Percentiles rank a stretch among this genome's conserved stretches.
Conservation (phyloP, 2,329 filamentous ascomycete genomes). For the Aureobasidium sp. region DNA sequence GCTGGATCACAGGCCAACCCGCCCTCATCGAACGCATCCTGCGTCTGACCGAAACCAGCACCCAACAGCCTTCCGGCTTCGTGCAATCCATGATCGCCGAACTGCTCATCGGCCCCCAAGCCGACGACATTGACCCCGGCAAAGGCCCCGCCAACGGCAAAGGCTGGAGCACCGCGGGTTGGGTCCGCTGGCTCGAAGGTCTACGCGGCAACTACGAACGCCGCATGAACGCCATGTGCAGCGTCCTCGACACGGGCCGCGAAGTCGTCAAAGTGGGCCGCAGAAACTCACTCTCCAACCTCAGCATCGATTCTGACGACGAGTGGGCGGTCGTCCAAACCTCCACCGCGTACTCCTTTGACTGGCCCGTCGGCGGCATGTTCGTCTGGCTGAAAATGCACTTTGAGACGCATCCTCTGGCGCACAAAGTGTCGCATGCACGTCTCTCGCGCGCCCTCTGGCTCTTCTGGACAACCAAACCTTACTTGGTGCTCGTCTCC, state of each 20-base stretch:
- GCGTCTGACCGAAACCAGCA: slow-evolving; percentile 69
- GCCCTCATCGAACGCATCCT: slow-evolving; percentile 65
- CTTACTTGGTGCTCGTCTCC: slow-evolving; percentile 61
- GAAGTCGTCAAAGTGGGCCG: slow-evolving; percentile 58
- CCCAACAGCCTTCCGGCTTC: slow-evolving; percentile 82
- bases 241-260: slow-evolving; percentile 61
- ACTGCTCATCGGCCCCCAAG: slow-evolving; percentile 62
- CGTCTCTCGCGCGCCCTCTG: slow-evolving; percentile 60
- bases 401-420: slow-evolving; percentile 68
- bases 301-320: slow-evolving; percentile 33
- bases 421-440: slow-evolving; percentile 42
- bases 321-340: slow-evolving; percentile 74
- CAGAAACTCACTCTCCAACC: slow-evolving; percentile 28
- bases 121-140: slow-evolving; percentile 31
- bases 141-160: slow-evolving; percentile 42
- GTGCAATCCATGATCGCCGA: slow-evolving; percentile 77
- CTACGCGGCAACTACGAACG: slow-evolving; percentile 77
- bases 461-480: slow-evolving; percentile 62
- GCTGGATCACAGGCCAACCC: slow-evolving; percentile 85
- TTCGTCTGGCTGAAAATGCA: slow-evolving; percentile 76
- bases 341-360: slow-evolving; percentile 66
- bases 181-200: slow-evolving; percentile 85
- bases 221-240: slow-evolving; percentile 75
- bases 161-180: slow-evolving; percentile 75
- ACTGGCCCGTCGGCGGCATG: slow-evolving; percentile 82